phyloP scores from a whole-genome alignment of 768 basidiomycete genomes.

The Suillus subalutaceus region DNA sequence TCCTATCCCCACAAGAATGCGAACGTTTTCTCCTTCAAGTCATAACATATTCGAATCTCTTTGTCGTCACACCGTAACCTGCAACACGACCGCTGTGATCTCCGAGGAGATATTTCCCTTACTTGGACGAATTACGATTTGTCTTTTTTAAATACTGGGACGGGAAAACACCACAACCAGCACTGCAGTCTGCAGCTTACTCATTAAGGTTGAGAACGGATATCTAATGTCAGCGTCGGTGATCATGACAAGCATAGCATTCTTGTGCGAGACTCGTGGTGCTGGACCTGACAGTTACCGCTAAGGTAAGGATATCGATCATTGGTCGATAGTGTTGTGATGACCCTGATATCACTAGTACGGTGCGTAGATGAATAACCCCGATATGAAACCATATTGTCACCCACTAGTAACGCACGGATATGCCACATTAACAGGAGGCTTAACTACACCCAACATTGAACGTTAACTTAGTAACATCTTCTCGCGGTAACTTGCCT shows the following conservation, averaged over 20 bases:
- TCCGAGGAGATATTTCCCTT: background rate
- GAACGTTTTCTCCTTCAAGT: background rate
- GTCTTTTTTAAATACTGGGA: background rate
- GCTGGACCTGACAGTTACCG: background rate
- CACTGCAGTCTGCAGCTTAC: background rate
- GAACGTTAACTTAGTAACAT: background rate
- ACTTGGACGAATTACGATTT: background rate
- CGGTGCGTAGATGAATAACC: background rate
- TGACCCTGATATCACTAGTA: background rate
- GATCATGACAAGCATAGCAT: background rate
- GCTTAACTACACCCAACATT: background rate
- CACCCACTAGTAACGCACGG: background rate
- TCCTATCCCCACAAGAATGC: background rate
- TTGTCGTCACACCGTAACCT: background rate
- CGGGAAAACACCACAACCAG: background rate
- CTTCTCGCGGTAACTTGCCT: background rate
- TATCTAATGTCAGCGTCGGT: background rate
- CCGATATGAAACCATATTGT: conserved; percentile 4
- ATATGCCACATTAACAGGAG: background rate
- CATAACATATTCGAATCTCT: background rate
- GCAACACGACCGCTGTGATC: background rate
- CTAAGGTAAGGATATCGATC: background rate
- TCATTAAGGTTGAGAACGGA: background rate
- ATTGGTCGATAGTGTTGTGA: conserved; percentile 2
- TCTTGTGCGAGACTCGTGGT: background rate